phyloP scores from a whole-genome alignment of 1,139 yeast species.

The Yamadazyma jaroonii region DNA sequence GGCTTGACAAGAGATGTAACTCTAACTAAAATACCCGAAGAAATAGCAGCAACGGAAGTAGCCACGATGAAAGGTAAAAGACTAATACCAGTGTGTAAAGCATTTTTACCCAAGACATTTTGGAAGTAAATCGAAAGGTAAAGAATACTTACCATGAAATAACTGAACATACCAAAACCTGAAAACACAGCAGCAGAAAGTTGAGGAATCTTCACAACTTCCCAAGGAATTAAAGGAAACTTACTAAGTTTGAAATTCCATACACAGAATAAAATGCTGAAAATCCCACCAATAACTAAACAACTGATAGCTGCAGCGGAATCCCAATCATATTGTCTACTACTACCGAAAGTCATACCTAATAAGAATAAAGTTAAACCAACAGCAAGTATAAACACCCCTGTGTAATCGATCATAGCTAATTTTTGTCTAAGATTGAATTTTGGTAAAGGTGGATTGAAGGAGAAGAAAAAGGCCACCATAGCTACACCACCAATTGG shows the following conservation, averaged over 20 bases:
- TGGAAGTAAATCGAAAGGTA: conserved; percentile 39
- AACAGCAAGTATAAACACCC: conserved; percentile 43
- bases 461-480: conserved; percentile 22
- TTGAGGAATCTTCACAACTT: conserved; percentile 22
- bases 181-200: conserved; percentile 22
- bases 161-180: conserved; percentile 21
- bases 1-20: conserved; percentile 32
- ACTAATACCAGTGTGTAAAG: conserved; percentile 39
- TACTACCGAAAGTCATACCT: conserved; percentile 39
- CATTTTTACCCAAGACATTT: conserved; percentile 27
- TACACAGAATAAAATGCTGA: conserved; percentile 17
- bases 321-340: conserved; percentile 48
- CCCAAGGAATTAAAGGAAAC: conserved; percentile 27
- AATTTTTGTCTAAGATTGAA: conserved; percentile 26
- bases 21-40: conserved; percentile 27
- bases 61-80: conserved; percentile 37
- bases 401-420: conserved; percentile 47
- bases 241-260: conserved; percentile 28
- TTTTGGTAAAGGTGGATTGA: conserved; percentile 33
- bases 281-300: conserved; percentile 42
- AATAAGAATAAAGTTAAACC: conserved; percentile 43
- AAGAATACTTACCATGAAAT: conserved; percentile 25
- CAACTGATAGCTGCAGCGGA: conserved; percentile 47
- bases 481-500: conserved; percentile 37
- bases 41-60: conserved; percentile 28